Evolutionary conservation across 345 rosid species (phyloP).

Genomic region (Aquilaria sinensis): DNA sequence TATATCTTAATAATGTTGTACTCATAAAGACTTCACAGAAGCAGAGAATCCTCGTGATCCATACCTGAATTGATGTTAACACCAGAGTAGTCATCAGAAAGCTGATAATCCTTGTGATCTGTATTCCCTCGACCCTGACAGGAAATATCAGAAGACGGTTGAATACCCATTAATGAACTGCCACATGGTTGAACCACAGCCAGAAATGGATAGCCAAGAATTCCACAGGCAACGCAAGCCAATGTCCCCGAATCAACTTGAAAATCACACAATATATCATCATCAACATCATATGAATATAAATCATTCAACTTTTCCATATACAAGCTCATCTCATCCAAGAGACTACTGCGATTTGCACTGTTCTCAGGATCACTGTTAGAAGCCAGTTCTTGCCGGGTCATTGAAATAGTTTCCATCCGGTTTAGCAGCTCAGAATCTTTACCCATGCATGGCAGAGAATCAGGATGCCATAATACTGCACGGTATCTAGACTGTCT

Average conservation of each 20-base stretch:
- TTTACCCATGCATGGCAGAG: conserved; percentile 54
- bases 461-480: conserved; percentile 80
- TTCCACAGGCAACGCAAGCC: conserved; percentile 95
- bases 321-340: conserved; percentile 77
- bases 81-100: conserved; percentile 2
- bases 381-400: conserved; percentile 27
- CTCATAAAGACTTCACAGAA: too few species aligned
- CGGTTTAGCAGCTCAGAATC: conserved; percentile 32
- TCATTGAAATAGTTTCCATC: conserved; percentile 21
- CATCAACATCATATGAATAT: conserved; percentile 62
- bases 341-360: conserved; percentile 36
- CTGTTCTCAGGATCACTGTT: conserved; percentile 29
- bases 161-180: conserved; percentile 33
- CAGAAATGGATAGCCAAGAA: conserved; percentile 99
- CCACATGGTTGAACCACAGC: conserved; percentile 75
- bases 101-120: conserved; percentile 12
- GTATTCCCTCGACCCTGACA: conserved; percentile 12
- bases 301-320: conserved; percentile 73
- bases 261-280: conserved; percentile 73
- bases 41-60: too few species aligned
- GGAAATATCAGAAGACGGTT: conserved; percentile 17
- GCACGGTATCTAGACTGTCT: conserved; percentile 39
- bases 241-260: conserved; percentile 88
- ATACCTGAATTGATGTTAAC: conserved; percentile 33
- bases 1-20: too few species aligned